These are phyloP conservation scores for Lasiodiplodia gonubiensis DNA, from an alignment of 2,329 filamentous ascomycete genomes.

Conservation along the genomic window DNA sequence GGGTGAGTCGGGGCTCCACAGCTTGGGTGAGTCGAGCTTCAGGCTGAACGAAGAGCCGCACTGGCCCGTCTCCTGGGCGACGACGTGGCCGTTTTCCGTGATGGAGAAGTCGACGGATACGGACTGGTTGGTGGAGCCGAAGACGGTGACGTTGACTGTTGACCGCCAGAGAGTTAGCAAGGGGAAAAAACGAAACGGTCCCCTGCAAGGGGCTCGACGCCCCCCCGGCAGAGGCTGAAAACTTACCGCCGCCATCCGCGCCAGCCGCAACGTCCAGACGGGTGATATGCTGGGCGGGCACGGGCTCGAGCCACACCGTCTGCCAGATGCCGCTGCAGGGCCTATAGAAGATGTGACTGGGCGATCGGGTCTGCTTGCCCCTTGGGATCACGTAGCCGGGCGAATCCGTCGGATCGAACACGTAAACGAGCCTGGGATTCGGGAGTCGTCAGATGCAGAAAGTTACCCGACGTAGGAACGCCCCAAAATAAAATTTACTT, in stretches of 20 bases:
- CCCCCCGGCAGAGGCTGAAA: background rate
- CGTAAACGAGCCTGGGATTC: slow-evolving; percentile 62
- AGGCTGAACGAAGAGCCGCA: slow-evolving; percentile 62
- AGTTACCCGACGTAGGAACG: background rate
- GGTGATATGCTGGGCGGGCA: slow-evolving; percentile 62
- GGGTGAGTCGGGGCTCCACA: slow-evolving; percentile 70
- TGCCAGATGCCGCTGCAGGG: slow-evolving; percentile 79
- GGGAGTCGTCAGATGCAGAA: background rate
- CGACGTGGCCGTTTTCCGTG: slow-evolving; percentile 44
- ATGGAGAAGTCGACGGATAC: slow-evolving; percentile 48
- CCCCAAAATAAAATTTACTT: slow-evolving; percentile 34
- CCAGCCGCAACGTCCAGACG: slow-evolving; percentile 64
- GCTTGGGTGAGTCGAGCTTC: slow-evolving; percentile 58
- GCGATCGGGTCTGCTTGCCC: slow-evolving; percentile 66
- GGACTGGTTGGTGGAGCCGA: slow-evolving; percentile 50
- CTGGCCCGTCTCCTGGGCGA: slow-evolving; percentile 53
- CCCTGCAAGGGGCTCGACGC: background rate
- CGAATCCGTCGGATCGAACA: slow-evolving; percentile 70
- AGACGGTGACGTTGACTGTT: slow-evolving; percentile 62
- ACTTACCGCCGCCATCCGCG: slow-evolving; percentile 42
- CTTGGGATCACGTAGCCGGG: slow-evolving; percentile 64
- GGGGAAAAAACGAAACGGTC: background rate
- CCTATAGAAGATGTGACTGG: slow-evolving; percentile 71
- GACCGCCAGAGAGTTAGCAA: slow-evolving; percentile 13
- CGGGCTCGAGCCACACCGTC: slow-evolving; percentile 72